Conservation (phyloP, 768 basidiomycete genomes). For the Mrakia hoshinonis region DNA sequence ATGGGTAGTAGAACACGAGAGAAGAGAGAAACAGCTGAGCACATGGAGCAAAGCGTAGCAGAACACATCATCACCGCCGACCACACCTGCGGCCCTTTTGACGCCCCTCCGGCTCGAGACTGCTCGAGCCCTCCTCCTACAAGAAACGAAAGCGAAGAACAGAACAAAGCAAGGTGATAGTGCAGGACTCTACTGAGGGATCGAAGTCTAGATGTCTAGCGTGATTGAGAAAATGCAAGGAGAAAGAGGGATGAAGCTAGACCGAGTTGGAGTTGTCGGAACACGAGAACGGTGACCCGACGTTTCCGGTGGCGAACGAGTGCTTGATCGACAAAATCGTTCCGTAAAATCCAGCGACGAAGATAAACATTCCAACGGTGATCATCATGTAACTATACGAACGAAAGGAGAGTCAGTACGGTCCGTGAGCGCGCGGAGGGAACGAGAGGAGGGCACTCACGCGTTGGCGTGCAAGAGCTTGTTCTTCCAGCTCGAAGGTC, state of each 20-base stretch:
- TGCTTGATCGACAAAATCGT: constrained; percentile 22
- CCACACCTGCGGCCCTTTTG: no score
- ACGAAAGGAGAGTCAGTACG: no score
- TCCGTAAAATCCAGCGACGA: constrained; percentile 17
- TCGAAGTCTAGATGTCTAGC: background rate
- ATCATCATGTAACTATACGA: no score
- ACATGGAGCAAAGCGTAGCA: background rate
- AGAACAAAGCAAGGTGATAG: background rate
- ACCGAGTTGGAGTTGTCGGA: constrained; percentile 30
- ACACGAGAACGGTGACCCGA: constrained; percentile 28
- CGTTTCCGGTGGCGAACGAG: constrained; percentile 20
- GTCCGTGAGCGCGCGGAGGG: no score
- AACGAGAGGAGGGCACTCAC: no score
- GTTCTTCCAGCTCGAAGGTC: no score
- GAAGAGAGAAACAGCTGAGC: background rate
- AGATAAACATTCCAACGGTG: no score
- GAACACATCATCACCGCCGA: background rate
- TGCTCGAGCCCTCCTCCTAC: no score
- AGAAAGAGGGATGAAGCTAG: background rate
- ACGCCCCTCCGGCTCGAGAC: no score
- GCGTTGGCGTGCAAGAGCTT: no score
- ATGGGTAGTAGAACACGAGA: background rate
- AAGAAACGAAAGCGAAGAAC: no score
- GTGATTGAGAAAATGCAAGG: background rate
- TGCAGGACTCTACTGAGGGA: background rate